phyloP scores from a whole-genome alignment of 2,329 filamentous ascomycete species.

The Myrmaecium sp. region DNA sequence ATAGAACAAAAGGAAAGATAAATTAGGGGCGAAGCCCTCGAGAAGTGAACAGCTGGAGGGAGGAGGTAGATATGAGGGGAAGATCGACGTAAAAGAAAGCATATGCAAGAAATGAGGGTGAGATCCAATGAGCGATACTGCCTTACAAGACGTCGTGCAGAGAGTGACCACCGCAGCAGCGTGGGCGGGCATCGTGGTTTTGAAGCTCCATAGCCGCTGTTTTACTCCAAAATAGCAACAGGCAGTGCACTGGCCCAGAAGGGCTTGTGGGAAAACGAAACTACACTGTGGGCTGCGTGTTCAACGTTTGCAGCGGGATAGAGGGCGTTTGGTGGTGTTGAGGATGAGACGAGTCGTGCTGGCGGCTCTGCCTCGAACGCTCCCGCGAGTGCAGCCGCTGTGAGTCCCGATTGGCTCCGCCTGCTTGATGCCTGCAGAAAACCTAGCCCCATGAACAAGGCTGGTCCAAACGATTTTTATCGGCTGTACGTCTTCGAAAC shows the following conservation, averaged over 20 bases:
- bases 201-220: slow-evolving; percentile 23
- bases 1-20: slow-evolving; percentile 8
- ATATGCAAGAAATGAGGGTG: slow-evolving; percentile 8
- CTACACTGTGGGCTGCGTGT: slow-evolving; percentile 12
- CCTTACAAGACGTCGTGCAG: slow-evolving; percentile 1
- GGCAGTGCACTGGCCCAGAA: slow-evolving; percentile 16
- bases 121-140: too few species aligned
- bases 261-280: slow-evolving; percentile 9
- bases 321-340: background rate
- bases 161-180: slow-evolving; percentile 9
- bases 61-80: slow-evolving; percentile 8
- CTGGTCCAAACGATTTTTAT: too few species aligned
- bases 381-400: background rate
- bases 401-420: slow-evolving; percentile 2
- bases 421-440: background rate
- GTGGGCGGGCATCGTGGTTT: slow-evolving; percentile 13
- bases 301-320: slow-evolving; percentile 6
- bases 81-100: slow-evolving; percentile 10
- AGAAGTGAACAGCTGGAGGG: slow-evolving; percentile 4
- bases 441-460: too few species aligned
- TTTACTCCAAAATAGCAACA: slow-evolving; percentile 15
- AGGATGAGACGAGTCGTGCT: slow-evolving; percentile 3
- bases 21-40: slow-evolving; percentile 3
- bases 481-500: too few species aligned
- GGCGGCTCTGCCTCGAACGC: slow-evolving; percentile 4